phyloP scores from a whole-genome alignment of 495 filamentous ascomycete genomes.

The Poronia punctata region DNA sequence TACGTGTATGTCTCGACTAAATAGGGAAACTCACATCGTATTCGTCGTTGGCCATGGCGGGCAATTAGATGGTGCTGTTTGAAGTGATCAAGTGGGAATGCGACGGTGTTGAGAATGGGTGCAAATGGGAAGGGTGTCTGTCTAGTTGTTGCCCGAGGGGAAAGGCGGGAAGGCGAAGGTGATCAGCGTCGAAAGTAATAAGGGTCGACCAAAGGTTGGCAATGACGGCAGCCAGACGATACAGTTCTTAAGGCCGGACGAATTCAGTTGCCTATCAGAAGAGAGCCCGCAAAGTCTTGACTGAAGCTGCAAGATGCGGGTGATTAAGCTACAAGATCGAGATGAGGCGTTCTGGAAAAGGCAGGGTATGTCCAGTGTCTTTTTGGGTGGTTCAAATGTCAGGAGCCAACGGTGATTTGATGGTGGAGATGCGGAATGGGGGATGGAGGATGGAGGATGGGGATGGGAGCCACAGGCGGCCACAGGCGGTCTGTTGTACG shows the following conservation, averaged over 20 bases:
- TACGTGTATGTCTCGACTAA: constrained; percentile 2
- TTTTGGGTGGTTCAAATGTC: constrained; percentile 1
- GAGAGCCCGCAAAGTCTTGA: no score
- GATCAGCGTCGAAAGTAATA: constrained; percentile 2
- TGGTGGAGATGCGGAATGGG: constrained; percentile 2
- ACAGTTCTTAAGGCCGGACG: no score
- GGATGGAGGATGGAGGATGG: neutral
- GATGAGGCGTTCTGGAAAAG: neutral
- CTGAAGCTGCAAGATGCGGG: no score
- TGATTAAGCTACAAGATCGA: neutral
- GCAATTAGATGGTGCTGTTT: constrained; percentile 9
- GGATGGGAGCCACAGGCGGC: neutral
- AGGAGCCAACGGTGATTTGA: constrained; percentile 5
- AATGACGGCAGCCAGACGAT: no score
- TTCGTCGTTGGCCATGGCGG: constrained; percentile 96
- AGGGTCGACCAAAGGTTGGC: no score
- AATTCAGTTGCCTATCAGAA: no score
- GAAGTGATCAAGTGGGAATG: neutral
- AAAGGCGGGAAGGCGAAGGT: constrained; percentile 1
- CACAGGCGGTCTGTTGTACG: neutral
- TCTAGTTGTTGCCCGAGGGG: no score
- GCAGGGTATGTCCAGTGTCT: neutral
- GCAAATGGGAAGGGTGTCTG: neutral
- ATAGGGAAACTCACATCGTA: constrained; percentile 77
- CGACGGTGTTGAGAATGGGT: neutral